Percentiles rank a stretch among this genome's conserved stretches.
Evolutionary conservation across 257 asterid species (phyloP).

Genomic region (Cinchona pubescens): DNA sequence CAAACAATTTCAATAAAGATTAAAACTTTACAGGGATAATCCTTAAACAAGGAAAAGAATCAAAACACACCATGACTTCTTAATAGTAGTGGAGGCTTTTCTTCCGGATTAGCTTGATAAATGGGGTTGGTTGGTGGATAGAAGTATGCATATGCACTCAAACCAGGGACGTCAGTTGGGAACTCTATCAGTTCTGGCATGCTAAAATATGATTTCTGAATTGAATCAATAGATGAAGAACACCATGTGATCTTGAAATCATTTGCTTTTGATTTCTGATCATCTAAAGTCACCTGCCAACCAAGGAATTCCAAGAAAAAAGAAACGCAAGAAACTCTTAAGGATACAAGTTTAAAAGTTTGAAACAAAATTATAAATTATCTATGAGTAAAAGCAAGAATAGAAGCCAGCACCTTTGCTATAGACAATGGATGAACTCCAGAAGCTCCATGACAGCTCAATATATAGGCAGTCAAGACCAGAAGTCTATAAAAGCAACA

Average conservation of each 20-base stretch:
- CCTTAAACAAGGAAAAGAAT: not conserved
- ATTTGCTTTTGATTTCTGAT: slow-evolving; percentile 56
- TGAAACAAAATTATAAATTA: slow-evolving; percentile 14
- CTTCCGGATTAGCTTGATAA: slow-evolving; percentile 61
- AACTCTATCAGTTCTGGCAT: slow-evolving; percentile 77
- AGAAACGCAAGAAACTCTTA: not conserved
- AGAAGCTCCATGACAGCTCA: slow-evolving; percentile 97
- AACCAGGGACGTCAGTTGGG: slow-evolving; percentile 84
- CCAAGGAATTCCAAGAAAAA: slow-evolving; percentile 13
- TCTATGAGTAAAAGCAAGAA: not conserved
- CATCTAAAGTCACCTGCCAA: slow-evolving; percentile 71
- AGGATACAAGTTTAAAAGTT: slow-evolving; percentile 11
- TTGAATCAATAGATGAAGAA: slow-evolving; percentile 53
- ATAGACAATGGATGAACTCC: slow-evolving; percentile 69
- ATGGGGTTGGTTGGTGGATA: slow-evolving; percentile 86
- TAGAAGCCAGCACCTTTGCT: slow-evolving; percentile 59
- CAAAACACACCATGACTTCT: slow-evolving; percentile 75
- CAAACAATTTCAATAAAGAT: not conserved
- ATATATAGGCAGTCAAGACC: slow-evolving; percentile 57
- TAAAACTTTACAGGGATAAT: not conserved
- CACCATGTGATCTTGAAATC: slow-evolving; percentile 71
- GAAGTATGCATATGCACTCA: slow-evolving; percentile 84
- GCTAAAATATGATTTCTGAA: slow-evolving; percentile 52
- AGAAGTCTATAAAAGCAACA: slow-evolving; percentile 51
- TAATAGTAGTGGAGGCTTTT: slow-evolving; percentile 85